Base-by-base conservation (phyloP, 495 filamentous ascomycete species). In the Penicillium desertorum region DNA sequence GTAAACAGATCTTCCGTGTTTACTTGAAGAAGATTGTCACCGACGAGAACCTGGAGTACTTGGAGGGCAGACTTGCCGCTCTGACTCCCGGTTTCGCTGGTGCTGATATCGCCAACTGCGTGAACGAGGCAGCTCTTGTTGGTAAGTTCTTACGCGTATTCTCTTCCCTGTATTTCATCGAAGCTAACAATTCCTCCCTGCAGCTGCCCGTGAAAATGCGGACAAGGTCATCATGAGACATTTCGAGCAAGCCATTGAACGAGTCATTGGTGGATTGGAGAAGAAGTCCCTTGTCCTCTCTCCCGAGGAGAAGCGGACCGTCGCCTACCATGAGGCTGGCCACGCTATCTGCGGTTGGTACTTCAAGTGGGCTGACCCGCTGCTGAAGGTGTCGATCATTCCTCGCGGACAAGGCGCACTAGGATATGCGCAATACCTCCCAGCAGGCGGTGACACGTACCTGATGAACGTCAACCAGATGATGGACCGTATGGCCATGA, bases 401-500 rank as follows among this genome's bases (percentile, higher is more conserved):
- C 94, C 94, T 14, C 91, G 94, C 69, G 93, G 92, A 58, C 87
- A 91, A 70, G 94, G 91, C 48, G 91, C 91, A 20, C 79, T 98
- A 23, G 94, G 94, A 19, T 98, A 98, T 68, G 94, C 94, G 8
- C 94, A 98, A 72, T 96, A 96, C 70, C 81, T 98, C n/a, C 94
- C 94, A 3, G 75, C 85, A 2, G 84, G 87, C 30, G 74, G 74
- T 39, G 94, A 98, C 68, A 89, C 88, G 25, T 97, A 97, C 71
- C 82, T 98, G 51, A 89, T 98, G 91, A 96, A 85, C 61, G 86
- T 90, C 60, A 87, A 92, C 71, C 94, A 98, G 76, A 78, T 98
- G 25, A 97, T 97, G 92, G 94, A 98, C 73, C 91, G 95, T 57
- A 98, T 98, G 95, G 94, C 95, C 59, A 98, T 98, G 94, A 96